Percentiles rank a stretch among this genome's conserved stretches.
Conservation (phyloP, 2,329 filamentous ascomycete species). For the Neopestalotiopsis clavispora region DNA sequence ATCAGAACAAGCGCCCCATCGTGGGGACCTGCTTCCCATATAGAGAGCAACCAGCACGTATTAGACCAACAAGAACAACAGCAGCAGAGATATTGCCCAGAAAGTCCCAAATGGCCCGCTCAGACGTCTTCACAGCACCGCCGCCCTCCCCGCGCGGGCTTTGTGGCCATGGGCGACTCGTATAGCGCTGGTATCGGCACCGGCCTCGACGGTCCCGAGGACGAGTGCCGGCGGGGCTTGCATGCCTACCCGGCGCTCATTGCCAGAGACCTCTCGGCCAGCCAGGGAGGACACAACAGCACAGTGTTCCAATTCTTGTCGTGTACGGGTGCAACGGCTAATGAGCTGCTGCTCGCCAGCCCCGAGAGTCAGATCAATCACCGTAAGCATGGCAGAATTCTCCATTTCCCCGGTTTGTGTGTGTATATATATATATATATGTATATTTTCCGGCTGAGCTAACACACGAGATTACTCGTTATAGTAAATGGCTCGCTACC, state of each 20-base stretch:
- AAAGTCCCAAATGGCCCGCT: background rate
- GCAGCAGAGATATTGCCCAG: background rate
- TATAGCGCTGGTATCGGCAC: conserved; percentile 56
- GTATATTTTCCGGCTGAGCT: no score
- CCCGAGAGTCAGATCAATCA: conserved; percentile 46
- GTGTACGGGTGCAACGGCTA: conserved; percentile 50
- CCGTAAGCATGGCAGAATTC: conserved; percentile 15
- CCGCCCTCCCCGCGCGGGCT: conserved; percentile 32
- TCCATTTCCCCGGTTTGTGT: no score
- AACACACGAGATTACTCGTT: background rate
- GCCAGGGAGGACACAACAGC: conserved; percentile 28
- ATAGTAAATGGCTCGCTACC: conserved; percentile 41
- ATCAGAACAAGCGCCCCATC: background rate
- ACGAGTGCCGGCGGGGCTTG: conserved; percentile 46
- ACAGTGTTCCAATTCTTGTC: conserved; percentile 50
- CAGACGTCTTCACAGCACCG: background rate
- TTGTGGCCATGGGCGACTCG: conserved; percentile 50
- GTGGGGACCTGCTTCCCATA: background rate
- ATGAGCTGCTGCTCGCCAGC: conserved; percentile 42
- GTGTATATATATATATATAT: no score
- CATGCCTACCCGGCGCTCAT: conserved; percentile 49
- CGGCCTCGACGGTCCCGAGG: conserved; percentile 43
- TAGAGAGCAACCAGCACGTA: background rate
- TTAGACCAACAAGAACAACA: background rate
- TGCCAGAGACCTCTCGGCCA: conserved; percentile 39